Percentiles rank a stretch among this genome's conserved stretches.
Evolutionary conservation across 495 filamentous ascomycete genomes (phyloP).

Genomic region (Filosporella fistucella): DNA sequence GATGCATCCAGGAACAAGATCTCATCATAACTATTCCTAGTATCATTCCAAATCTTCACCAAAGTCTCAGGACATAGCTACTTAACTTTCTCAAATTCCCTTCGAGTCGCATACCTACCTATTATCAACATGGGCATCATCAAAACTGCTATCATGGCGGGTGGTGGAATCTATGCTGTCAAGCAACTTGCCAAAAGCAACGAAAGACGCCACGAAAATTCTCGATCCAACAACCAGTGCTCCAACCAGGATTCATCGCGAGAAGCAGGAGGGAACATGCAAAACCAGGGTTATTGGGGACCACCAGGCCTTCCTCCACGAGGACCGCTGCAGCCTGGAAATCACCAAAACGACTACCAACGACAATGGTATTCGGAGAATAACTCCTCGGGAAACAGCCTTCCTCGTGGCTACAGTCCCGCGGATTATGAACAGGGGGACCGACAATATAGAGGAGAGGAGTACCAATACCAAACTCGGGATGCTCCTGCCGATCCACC

Average conservation of each 20-base stretch:
- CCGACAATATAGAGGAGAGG: not conserved
- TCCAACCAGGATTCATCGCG: too few species aligned
- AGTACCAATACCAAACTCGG: not conserved
- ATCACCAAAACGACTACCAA: too few species aligned
- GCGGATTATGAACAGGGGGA: not conserved
- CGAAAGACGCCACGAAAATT: not conserved
- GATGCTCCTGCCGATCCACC: not conserved
- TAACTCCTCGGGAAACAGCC: not conserved
- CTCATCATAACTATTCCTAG: too few species aligned
- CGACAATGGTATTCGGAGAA: not conserved
- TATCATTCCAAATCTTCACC: too few species aligned
- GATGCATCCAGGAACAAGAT: too few species aligned
- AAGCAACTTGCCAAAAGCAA: slow-evolving; percentile 11
- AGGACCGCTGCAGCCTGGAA: not conserved
- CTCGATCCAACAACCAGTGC: not conserved
- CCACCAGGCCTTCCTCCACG: slow-evolving; percentile 2
- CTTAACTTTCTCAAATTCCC: too few species aligned
- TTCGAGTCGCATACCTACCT: not conserved
- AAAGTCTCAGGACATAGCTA: too few species aligned
- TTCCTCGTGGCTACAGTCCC: not conserved
- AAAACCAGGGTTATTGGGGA: not conserved
- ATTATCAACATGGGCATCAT: slow-evolving; percentile 9
- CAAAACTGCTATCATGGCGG: slow-evolving; percentile 15
- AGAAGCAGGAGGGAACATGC: not conserved
- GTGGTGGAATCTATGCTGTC: slow-evolving; percentile 14